Evolutionary conservation across 495 filamentous ascomycete genomes (phyloP), one percentile per base, ranked within the genome.

Genomic region (Penicillium salamii): DNA sequence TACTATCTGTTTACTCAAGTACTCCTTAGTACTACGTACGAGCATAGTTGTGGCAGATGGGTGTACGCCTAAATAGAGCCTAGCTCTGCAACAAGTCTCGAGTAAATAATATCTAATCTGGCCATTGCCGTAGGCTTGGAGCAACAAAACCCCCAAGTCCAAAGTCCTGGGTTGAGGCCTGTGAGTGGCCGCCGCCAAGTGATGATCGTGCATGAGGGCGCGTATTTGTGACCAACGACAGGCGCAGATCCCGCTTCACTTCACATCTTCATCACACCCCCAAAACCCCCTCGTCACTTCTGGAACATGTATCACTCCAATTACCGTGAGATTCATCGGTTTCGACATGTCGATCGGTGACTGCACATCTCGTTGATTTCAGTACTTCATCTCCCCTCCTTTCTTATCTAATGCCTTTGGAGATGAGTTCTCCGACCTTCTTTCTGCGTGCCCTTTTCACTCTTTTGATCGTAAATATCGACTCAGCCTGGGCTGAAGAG

Each of bases 151-250:
- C 4, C 23, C 8, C 23, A 26, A 26, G 23, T 26, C 4, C 4
- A 4, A 39, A 21, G 8, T 20, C 8, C n/a, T n/a, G n/a, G 23
- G 8, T 26, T 9, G 36, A 21, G 36, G 35, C 32, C 40, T 35
- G 37, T 61, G 50, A 66, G 44, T 66, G 59, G 62, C 17, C 48
- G 42, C 51, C 44, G 38, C 38, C 29, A 32, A 46, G 61, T 65
- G 61, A 65, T 15, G 36, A 55, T 52, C 48, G 41, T 62, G 61
- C 61, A 65, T 46, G 28, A 32, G 44, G 59, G 69, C 69, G 69
- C 67, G 41, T 72, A 72, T 33, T 55, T 55, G 28, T 35, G 46
- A 58, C 68, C 66, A 71, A 70, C 63, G 46, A 63, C 57, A 59
- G 51, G 47, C 32, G 43, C 14, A 38, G 34, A 42, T 38, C 33